These are phyloP conservation scores for Colletotrichum sp. DNA, from an alignment of 2,329 filamentous ascomycete genomes.

Conservation along the genomic window DNA sequence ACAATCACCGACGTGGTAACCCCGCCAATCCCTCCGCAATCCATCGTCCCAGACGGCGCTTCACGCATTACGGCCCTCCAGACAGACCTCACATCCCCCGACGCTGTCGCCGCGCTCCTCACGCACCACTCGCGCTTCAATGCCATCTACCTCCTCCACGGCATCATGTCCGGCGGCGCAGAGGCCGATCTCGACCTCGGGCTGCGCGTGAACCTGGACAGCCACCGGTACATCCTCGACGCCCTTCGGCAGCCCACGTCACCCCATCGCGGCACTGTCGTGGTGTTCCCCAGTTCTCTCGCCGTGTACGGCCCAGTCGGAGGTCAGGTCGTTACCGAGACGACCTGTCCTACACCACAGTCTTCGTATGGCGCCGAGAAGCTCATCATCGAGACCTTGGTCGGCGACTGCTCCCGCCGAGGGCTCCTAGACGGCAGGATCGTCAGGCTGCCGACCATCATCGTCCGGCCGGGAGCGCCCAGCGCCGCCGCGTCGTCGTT, in stretches of 20 bases:
- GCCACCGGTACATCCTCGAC: slow-evolving; percentile 57
- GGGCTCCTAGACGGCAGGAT: slow-evolving; percentile 61
- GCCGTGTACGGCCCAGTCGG: slow-evolving; percentile 59
- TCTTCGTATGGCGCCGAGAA: slow-evolving; percentile 66
- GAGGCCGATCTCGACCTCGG: slow-evolving; percentile 62
- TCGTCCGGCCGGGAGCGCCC: slow-evolving; percentile 63
- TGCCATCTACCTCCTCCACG: slow-evolving; percentile 63
- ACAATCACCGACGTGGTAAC: slow-evolving; percentile 61
- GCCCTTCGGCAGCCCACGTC: slow-evolving; percentile 39
- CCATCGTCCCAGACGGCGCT: slow-evolving; percentile 30
- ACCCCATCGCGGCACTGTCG: slow-evolving; percentile 50
- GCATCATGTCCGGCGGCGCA: slow-evolving; percentile 66
- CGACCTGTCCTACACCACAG: slow-evolving; percentile 55
- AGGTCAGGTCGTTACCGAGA: slow-evolving; percentile 40
- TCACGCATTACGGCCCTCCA: slow-evolving; percentile 26
- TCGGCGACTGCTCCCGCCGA: slow-evolving; percentile 56
- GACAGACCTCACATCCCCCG: slow-evolving; percentile 35
- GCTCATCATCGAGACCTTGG: slow-evolving; percentile 61
- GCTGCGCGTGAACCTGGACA: slow-evolving; percentile 62
- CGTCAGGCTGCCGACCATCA: slow-evolving; percentile 63
- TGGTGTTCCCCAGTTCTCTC: slow-evolving; percentile 63
- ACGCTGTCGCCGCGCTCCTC: slow-evolving; percentile 32
- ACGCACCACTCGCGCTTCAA: slow-evolving; percentile 33
- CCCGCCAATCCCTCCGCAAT: slow-evolving; percentile 48
- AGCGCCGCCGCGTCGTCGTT: slow-evolving; percentile 66